Evolutionary conservation across 2,329 filamentous ascomycete species (phyloP).

Genomic region (Aspergillus amoenus): DNA sequence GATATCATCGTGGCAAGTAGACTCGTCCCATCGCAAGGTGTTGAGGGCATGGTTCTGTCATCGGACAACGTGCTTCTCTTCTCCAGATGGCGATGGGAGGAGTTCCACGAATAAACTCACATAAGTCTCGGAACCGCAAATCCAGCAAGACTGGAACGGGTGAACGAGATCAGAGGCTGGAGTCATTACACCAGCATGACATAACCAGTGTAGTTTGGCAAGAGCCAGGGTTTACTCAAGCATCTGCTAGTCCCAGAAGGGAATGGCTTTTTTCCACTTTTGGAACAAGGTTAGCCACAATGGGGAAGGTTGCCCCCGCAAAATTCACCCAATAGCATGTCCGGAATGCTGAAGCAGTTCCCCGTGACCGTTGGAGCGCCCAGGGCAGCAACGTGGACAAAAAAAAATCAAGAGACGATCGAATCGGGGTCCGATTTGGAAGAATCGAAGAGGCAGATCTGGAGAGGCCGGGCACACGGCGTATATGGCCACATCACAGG

Average conservation of each 20-base stretch:
- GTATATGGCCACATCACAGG: background rate
- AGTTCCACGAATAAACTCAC: slow-evolving; percentile 1
- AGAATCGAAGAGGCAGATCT: background rate
- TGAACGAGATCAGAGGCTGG: background rate
- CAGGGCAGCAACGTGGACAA: background rate
- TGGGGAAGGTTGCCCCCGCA: slow-evolving; percentile 16
- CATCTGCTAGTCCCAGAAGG: background rate
- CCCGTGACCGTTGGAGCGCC: background rate
- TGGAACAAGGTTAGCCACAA: slow-evolving; percentile 2
- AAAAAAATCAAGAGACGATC: background rate
- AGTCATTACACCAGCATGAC: background rate
- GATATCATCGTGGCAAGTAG: too few species aligned
- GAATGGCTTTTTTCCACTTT: slow-evolving; percentile 1
- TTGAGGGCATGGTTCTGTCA: too few species aligned
- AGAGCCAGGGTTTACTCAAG: background rate
- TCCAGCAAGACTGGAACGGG: background rate
- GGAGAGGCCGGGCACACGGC: background rate
- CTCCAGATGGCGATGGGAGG: background rate
- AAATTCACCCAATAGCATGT: slow-evolving; percentile 12
- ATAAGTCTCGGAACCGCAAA: background rate
- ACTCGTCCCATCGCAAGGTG: too few species aligned
- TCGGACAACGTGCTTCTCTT: background rate
- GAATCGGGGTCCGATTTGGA: background rate
- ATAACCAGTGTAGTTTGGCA: background rate
- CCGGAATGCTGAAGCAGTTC: slow-evolving; percentile 2